These are phyloP conservation scores for Eutrema japonicum DNA, from an alignment of 345 rosid species.

Conservation along the genomic window DNA sequence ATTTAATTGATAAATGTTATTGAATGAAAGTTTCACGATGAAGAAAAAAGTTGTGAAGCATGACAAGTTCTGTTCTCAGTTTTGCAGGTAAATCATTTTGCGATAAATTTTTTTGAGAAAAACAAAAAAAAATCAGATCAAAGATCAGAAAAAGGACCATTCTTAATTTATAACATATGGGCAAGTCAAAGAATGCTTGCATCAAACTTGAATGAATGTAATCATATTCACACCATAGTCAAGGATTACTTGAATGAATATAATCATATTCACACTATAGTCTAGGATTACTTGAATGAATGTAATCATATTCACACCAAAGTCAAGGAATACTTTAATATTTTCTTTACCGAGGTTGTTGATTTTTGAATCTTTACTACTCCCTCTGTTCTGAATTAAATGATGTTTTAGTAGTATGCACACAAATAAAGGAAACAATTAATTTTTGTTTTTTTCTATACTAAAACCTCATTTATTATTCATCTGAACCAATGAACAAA, in stretches of 20 bases:
- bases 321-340: too few species aligned
- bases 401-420: too few species aligned
- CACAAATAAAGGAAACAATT: too few species aligned
- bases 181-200: constrained; percentile 34
- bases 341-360: background rate
- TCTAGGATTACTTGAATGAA: background rate
- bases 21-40: constrained; percentile 28
- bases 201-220: constrained; percentile 31
- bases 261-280: constrained; percentile 34
- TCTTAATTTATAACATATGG: constrained; percentile 39
- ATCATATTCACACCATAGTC: constrained; percentile 33
- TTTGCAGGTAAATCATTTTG: constrained; percentile 32
- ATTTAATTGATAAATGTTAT: constrained; percentile 12
- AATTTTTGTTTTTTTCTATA: too few species aligned
- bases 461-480: too few species aligned
- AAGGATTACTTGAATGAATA: too few species aligned
- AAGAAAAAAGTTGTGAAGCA: constrained; percentile 32
- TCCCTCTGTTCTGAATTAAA: too few species aligned
- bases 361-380: background rate
- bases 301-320: constrained; percentile 36
- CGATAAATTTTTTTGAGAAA: background rate
- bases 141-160: constrained; percentile 35
- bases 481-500: too few species aligned
- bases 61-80: constrained; percentile 33
- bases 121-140: constrained; percentile 14